Percentiles rank a stretch among this genome's conserved stretches.
Conservation (phyloP, 208 protist genomes). For the Blechomonas ayalai region DNA sequence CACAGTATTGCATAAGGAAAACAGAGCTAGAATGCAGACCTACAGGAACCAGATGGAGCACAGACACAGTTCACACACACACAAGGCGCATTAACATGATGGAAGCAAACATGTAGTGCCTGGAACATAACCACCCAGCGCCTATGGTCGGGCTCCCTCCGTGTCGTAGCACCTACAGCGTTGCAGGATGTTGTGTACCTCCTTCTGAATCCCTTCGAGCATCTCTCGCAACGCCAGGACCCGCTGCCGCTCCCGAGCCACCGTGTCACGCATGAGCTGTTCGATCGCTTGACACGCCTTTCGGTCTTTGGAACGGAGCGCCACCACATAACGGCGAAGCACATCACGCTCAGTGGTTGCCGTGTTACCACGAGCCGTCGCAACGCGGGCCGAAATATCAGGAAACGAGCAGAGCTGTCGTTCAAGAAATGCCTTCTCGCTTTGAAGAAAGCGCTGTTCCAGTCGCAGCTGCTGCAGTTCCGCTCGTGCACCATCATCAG, state of each 20-base stretch:
- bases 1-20: too few species aligned
- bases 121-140: too few species aligned
- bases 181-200: constrained; percentile 26
- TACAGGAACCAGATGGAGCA: too few species aligned
- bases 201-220: constrained; percentile 29
- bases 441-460: constrained; percentile 31
- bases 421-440: constrained; percentile 37
- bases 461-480: constrained; percentile 28
- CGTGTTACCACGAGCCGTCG: constrained; percentile 31
- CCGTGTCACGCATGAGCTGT: constrained; percentile 23
- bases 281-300: constrained; percentile 17
- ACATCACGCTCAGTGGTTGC: constrained; percentile 30
- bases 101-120: too few species aligned
- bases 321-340: constrained; percentile 34
- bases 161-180: not conserved
- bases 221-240: constrained; percentile 24
- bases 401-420: constrained; percentile 21
- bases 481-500: constrained; percentile 1
- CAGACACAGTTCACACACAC: too few species aligned
- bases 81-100: too few species aligned
- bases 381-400: constrained; percentile 34
- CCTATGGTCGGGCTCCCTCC: too few species aligned
- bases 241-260: constrained; percentile 11
- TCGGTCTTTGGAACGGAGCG: constrained; percentile 18
- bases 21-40: too few species aligned